These are phyloP conservation scores for Penicillium nucicola DNA, from an alignment of 495 filamentous ascomycete species.

Conservation along the genomic window DNA sequence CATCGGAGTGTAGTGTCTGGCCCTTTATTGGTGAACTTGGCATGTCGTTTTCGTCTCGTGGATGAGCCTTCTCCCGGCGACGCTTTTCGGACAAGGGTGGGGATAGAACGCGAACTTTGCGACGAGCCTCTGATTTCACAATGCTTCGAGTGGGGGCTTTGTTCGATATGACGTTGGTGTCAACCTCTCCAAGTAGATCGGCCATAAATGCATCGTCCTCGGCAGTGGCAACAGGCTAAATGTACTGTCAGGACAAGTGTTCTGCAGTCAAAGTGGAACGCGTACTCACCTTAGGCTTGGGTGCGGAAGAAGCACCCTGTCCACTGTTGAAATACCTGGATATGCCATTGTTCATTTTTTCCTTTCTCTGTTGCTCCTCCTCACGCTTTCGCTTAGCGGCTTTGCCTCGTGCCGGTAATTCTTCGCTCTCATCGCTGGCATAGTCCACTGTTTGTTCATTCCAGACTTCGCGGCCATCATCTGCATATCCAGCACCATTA, in stretches of 20 bases:
- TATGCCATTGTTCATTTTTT: constrained; percentile 87
- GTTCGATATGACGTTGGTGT: constrained; percentile 69
- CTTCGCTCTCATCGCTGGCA: constrained; percentile 65
- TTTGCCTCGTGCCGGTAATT: constrained; percentile 62
- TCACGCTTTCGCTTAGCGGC: constrained; percentile 83
- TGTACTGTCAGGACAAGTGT: neutral
- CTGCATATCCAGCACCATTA: constrained; percentile 90
- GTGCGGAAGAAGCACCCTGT: constrained; percentile 52
- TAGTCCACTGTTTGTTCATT: constrained; percentile 59
- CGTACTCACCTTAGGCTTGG: constrained; percentile 74
- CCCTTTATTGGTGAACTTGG: constrained; percentile 27
- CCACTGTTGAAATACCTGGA: constrained; percentile 89
- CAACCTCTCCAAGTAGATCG: constrained; percentile 82
- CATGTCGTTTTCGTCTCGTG: constrained; percentile 43
- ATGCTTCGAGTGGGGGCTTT: constrained; percentile 55
- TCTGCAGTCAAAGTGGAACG: neutral
- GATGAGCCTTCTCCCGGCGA: constrained; percentile 41
- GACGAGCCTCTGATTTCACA: constrained; percentile 68
- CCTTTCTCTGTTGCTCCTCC: constrained; percentile 80
- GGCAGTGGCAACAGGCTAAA: constrained; percentile 57
- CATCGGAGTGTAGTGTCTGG: constrained; percentile 36
- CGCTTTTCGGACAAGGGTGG: constrained; percentile 57
- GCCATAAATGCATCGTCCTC: constrained; percentile 85
- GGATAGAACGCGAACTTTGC: constrained; percentile 76
- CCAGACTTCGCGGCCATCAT: constrained; percentile 98